These are phyloP conservation scores for Calonectria pseudoturangicola DNA, from an alignment of 2,329 filamentous ascomycete genomes.

Conservation along the genomic window DNA sequence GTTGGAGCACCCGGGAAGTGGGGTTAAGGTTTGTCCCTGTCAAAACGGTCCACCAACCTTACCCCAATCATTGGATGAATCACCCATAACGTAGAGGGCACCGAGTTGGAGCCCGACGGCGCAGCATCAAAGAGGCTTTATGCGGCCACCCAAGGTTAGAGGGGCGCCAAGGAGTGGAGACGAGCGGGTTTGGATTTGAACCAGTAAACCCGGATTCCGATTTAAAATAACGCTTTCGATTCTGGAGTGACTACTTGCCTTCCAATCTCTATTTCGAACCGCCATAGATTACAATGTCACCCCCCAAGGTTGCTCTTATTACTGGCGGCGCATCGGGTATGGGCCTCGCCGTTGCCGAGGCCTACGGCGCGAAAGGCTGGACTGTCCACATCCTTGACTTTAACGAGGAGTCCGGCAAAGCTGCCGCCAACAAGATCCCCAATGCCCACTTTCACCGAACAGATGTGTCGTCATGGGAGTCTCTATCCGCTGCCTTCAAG, in stretches of 20 bases:
- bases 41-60: too few species aligned
- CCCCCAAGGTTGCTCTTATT: conserved; percentile 46
- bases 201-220: background rate
- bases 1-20: background rate
- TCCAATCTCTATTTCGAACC: background rate
- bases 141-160: background rate
- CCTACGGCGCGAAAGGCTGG: conserved; percentile 41
- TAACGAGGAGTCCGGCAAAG: conserved; percentile 44
- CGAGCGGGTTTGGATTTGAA: conserved; percentile 5
- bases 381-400: conserved; percentile 47
- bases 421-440: background rate
- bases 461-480: conserved; percentile 35
- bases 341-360: conserved; percentile 50
- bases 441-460: conserved; percentile 18
- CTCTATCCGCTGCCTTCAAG: conserved; percentile 58
- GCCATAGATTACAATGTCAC: background rate
- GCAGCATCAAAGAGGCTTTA: background rate
- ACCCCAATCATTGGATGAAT: too few species aligned
- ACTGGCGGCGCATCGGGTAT: conserved; percentile 47
- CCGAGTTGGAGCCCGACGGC: background rate
- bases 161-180: conserved; percentile 1
- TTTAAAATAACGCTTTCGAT: background rate
- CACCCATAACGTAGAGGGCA: background rate
- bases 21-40: background rate
- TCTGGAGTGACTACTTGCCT: too few species aligned